Evolutionary conservation across 768 basidiomycete species (phyloP), one percentile per base, ranked within the genome.

Genomic region (Tricholomella constricta): DNA sequence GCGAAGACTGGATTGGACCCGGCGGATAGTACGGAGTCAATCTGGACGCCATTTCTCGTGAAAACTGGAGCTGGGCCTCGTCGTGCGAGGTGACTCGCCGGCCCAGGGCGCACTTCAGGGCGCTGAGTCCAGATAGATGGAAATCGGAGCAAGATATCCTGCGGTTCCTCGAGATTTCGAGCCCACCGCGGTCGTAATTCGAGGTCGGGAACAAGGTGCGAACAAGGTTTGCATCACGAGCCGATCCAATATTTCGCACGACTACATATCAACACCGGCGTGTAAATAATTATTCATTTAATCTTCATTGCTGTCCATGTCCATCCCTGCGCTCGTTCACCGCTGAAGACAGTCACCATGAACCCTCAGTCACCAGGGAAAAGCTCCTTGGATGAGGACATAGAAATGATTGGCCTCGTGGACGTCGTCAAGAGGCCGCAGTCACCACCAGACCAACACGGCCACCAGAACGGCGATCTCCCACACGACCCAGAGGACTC

Each of bases 1-100:
- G 71, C 52, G 76, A 65, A 35, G 88, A 87, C 55, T 78, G 81
- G 53, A 84, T 73, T 56, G 69, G 60, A n/a, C 77, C 66, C 42
- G 79, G 79, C 34, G 69, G 64, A 51, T 73, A 58, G 69, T 77
- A 90, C 44, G 71, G 71, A 51, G 72, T 66, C 50, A 88, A 74
- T 68, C 74, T 83, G 51, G 84, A 80, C 68, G 85, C 78, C 88
- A 89, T 89, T 67, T 37, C 60, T 63, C 57, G 54, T 52, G 46
- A 44, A 44, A 45, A 48, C 36, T 19, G 59, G 60, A 42, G 56
- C 45, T 46, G 49, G 31, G 50, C 58, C 44, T 19, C 55, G 48
- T 27, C 38, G 29, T 40, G 36, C 32, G 36, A 43, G 36, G 49
- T 34, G 26, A 46, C 27, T 26, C 38, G 46, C 41, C 36, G 45